Base-by-base conservation (phyloP, 768 basidiomycete genomes). In the Tylopilus sp. region DNA sequence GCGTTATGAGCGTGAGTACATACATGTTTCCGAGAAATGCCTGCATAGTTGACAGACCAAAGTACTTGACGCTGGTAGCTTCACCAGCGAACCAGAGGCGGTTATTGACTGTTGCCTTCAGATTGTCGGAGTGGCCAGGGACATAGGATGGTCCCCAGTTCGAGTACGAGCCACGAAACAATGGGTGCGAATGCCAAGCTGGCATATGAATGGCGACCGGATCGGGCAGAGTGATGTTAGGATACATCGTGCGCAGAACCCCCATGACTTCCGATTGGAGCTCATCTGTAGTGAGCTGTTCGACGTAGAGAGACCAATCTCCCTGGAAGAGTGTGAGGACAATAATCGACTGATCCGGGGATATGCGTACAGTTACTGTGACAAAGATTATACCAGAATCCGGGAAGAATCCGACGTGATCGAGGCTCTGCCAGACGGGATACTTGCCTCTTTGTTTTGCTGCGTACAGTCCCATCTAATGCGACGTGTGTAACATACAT, bases 141-240 rank as follows among this genome's bases (percentile, higher is more conserved):
- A 79, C 64, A 55, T 83, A 85, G 3, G 80, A 74, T 0, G 86
- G 73, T 0, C 83, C 85, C 84, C 84, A 87, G 53, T 85, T 88
- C 20, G 80, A 81, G 57, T 83, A 88, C 4, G 82, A 80, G 4
- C 67, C 66, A 0, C 60, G 57, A 53, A 49, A 69, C 30, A 78
- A 67, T 3, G 77, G 75, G 59, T 86, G 74, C 13, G 65, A 63
- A 40, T 71, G 82, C 86, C 86, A 88, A 3, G 73, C 66, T 3
- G 76, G 74, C 55, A 81, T 76, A 59, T 74, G 73, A 62, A 88
- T 80, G 26, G 75, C 80, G 6, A 71, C 56, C 0, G 86, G 83
- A 4, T 76, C 74, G 6, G 83, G 83, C 11, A 87, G 71, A 4
- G 69, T 71, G 44, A 68, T 67, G 47, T 78, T 69, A 3, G 80